Base-by-base conservation (phyloP, 495 filamentous ascomycete genomes). In the Penicillium waksmanii region DNA sequence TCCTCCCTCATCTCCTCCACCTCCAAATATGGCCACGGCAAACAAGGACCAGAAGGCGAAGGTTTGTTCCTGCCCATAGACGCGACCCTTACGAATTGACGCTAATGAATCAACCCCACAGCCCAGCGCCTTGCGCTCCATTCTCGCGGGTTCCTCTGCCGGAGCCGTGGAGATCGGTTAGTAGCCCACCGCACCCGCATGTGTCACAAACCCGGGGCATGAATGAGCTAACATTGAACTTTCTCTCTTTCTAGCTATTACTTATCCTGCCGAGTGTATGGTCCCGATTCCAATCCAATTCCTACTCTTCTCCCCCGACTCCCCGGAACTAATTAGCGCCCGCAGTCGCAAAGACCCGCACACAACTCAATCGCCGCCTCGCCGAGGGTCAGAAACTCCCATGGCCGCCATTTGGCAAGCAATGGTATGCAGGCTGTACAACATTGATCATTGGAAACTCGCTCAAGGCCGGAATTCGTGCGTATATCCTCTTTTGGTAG, bases 381-480 rank as follows among this genome's bases (percentile, higher is more conserved):
- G 78, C 89, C 25, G 86, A 89, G 56, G 86, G 86, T 44, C 77
- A 93, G 77, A 96, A 95, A 78, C 83, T 97, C n/a, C 92, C 93
- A 47, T 97, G 91, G 89, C 95, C 95, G 34, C 90, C 91, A 25
- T 98, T 98, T 63, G 96, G 96, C 33, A 78, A 72, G 56, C 93
- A 96, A 66, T 98, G 95, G 95, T 98, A 98, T 70, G 95, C 95
- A 36, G 95, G 95, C 36, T 98, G 95, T 77, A 98, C 95, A 19
- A 97, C 95, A 23, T 78, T 98, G 72, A 95, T 98, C 50, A 92
- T 98, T 62, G 95, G 95, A 53, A 98, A 98, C 77, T 94, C 93
- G 27, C 75, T 93, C 60, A 98, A 98, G 75, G 95, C 96, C 40
- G 95, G 95, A 51, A 92, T 98, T 63, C 87, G 94, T 93, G 81